phyloP scores from a whole-genome alignment of 164 flowering plant species.

The Tetrastigma voinierianum region DNA sequence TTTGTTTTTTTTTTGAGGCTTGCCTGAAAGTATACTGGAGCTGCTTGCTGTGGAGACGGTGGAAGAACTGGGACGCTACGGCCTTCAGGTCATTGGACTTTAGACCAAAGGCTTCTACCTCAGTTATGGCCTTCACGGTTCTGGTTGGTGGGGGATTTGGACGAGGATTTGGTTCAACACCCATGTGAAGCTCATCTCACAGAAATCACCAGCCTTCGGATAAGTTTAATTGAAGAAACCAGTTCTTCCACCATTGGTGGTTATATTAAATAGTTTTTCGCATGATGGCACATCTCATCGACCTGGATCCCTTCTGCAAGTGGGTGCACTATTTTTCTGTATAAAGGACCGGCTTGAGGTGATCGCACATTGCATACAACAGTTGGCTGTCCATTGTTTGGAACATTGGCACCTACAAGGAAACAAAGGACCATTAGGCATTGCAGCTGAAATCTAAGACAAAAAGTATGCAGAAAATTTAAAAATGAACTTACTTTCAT shows the following conservation, averaged over 20 bases:
- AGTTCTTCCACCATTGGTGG: conserved; percentile 74
- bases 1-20: conserved; percentile 1
- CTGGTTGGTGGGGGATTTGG: conserved; percentile 73
- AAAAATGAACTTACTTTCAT: conserved; percentile 29
- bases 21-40: conserved; percentile 68
- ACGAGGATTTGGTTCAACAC: conserved; percentile 63
- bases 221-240: conserved; percentile 71
- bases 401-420: conserved; percentile 49
- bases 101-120: conserved; percentile 82
- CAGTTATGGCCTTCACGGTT: conserved; percentile 47
- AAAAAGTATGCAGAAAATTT: neutral
- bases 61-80: conserved; percentile 63
- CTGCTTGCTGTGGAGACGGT: conserved; percentile 63
- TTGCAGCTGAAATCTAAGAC: neutral
- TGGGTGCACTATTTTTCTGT: conserved; percentile 55
- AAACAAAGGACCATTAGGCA: neutral
- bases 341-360: conserved; percentile 71
- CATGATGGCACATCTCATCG: conserved; percentile 78
- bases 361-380: conserved; percentile 73
- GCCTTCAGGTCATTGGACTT: conserved; percentile 68
- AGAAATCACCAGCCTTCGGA: conserved; percentile 72
- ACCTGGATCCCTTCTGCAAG: conserved; percentile 78
- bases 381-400: conserved; percentile 73
- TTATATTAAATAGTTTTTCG: conserved; percentile 54
- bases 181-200: conserved; percentile 88